Percentiles rank a stretch among this genome's conserved stretches.
Evolutionary conservation across 225 moss, liverwort and hornwort species (phyloP).

Genomic region (Thuidium tamariscinum): DNA sequence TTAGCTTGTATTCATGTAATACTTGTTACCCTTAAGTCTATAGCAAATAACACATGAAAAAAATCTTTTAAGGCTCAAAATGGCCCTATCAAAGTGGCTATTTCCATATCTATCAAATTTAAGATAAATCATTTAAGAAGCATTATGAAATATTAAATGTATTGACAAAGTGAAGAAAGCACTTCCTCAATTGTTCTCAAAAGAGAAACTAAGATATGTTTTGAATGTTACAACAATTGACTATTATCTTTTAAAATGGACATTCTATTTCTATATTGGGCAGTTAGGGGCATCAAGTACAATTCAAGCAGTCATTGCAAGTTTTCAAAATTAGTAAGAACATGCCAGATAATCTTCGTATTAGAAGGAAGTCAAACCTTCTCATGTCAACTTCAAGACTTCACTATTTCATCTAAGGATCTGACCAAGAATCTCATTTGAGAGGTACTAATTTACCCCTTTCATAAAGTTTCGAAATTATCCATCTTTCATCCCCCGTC

Average conservation of each 20-base stretch:
- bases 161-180: not conserved
- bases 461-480: too few relatives aligned
- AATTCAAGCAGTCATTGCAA: too few relatives aligned
- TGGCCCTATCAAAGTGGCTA: not conserved
- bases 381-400: too few relatives aligned
- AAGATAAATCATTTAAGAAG: not conserved
- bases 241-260: not conserved
- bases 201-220: not conserved
- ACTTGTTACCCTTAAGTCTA: not conserved
- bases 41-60: not conserved
- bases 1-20: not conserved
- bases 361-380: too few relatives aligned
- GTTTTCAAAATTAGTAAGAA: too few relatives aligned
- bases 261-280: not conserved
- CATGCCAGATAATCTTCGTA: too few relatives aligned
- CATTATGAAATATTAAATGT: not conserved
- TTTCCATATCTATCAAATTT: not conserved
- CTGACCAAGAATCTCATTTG: too few relatives aligned
- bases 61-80: not conserved
- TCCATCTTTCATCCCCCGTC: too few relatives aligned
- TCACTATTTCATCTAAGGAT: too few relatives aligned
- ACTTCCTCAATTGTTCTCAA: not conserved
- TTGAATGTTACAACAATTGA: not conserved
- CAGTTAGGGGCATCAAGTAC: not conserved
- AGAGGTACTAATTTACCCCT: too few relatives aligned